Base-by-base conservation (phyloP, 2,329 filamentous ascomycete genomes). In the Didymella glomerata region DNA sequence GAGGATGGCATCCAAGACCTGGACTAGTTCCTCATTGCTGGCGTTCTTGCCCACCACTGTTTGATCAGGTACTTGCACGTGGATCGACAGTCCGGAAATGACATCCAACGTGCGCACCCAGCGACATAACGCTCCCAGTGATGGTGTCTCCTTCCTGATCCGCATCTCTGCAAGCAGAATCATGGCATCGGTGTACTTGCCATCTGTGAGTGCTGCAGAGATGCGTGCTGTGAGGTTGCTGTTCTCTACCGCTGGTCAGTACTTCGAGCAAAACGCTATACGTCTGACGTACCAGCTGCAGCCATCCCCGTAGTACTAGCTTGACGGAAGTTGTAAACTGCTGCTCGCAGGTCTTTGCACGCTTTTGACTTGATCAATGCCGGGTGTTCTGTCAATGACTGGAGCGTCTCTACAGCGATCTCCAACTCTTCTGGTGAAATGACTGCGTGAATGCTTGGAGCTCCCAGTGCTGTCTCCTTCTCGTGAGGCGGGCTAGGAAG, bases 21-120 rank as follows among this genome's bases (percentile, higher is more conserved):
- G 73, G 10, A 91, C 79, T 0, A 88, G 79, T 41, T 72, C 65
- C 9, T 68, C 62, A 53, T 88, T 84, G 34, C 82, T 76, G 11
- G 88, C 84, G 40, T 70, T 72, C 5, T 59, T 59, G n/a, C 70
- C 68, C 14, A 68, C 67, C 1, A 73, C 54, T 11, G 63, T 69
- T 13, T 76, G 72, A 38, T 72, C 72, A 45, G 77, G 75, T 2
- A 81, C 80, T 54, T 70, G 65, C 0, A 84, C 78, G 52, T 84
- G 80, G 22, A 86, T 85, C 3, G 86, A 86, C 8, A 90, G 76
- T 1, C 88, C 88, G 64, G 86, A 89, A 48, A 90, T 85, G 24
- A 90, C 85, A 67, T 91, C 88, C 25, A 91, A 78, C 68, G 90
- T 88, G 57, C 89, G 83, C 4, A 91, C 88, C 89, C 89, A 91